These are phyloP conservation scores for Hysterium pulicare DNA, from an alignment of 2,329 filamentous ascomycete genomes.

Conservation along the genomic window DNA sequence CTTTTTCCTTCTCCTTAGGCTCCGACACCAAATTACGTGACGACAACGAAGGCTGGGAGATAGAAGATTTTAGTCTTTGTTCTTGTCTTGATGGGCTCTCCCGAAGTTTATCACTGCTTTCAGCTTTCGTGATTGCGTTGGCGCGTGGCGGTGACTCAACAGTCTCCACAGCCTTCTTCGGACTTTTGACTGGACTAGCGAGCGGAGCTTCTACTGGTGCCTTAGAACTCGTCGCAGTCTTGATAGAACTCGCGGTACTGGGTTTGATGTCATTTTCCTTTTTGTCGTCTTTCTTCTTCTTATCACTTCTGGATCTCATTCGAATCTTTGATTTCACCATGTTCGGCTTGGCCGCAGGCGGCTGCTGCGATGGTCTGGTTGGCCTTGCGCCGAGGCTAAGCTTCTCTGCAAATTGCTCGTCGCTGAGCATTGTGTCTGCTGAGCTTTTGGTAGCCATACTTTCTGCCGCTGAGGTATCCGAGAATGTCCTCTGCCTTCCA, in stretches of 20 bases:
- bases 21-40: slow-evolving; percentile 12
- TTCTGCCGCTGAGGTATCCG: slow-evolving; percentile 21
- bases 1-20: slow-evolving; percentile 9
- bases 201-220: neutral
- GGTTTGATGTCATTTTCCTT: slow-evolving; percentile 12
- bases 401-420: slow-evolving; percentile 29
- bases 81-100: slow-evolving; percentile 19
- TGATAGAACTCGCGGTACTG: slow-evolving; percentile 6
- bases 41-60: slow-evolving; percentile 25
- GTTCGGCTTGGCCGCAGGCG: slow-evolving; percentile 14
- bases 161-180: slow-evolving; percentile 10
- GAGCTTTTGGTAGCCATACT: slow-evolving; percentile 12
- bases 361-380: slow-evolving; percentile 12
- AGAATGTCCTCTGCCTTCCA: slow-evolving; percentile 20
- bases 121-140: slow-evolving; percentile 22
- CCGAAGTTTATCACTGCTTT: slow-evolving; percentile 25
- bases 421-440: slow-evolving; percentile 16
- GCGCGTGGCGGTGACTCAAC: slow-evolving; percentile 8
- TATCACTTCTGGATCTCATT: slow-evolving; percentile 30
- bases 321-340: slow-evolving; percentile 35
- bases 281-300: slow-evolving; percentile 21
- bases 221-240: neutral
- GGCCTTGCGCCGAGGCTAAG: slow-evolving; percentile 22
- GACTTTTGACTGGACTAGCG: slow-evolving; percentile 3
- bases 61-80: slow-evolving; percentile 24